phyloP scores from a whole-genome alignment of 2,329 filamentous ascomycete species.

The Verticillium klebahnii region DNA sequence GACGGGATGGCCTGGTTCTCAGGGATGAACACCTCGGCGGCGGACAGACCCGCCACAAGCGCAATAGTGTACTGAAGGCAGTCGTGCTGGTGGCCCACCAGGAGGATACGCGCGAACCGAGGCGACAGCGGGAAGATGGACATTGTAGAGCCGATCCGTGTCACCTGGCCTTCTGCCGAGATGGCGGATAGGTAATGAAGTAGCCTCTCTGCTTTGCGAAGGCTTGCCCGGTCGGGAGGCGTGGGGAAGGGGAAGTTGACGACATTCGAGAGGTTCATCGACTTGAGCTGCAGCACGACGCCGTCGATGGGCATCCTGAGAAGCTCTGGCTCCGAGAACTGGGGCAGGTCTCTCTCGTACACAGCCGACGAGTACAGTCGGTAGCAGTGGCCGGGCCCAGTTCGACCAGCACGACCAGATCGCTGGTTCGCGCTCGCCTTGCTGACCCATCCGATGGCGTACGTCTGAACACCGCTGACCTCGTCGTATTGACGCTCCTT shows the following conservation, averaged over 20 bases:
- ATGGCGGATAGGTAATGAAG: constrained; percentile 83
- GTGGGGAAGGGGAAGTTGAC: constrained; percentile 96
- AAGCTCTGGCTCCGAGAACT: constrained; percentile 86
- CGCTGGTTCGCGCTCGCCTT: constrained; percentile 93
- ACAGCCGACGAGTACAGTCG: constrained; percentile 90
- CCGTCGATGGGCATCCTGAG: constrained; percentile 88
- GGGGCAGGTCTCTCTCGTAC: constrained; percentile 81
- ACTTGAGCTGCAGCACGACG: constrained; percentile 88
- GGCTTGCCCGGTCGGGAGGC: constrained; percentile 69
- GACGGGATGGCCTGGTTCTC: constrained; percentile 70
- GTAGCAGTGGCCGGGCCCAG: constrained; percentile 94
- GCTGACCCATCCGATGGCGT: constrained; percentile 94
- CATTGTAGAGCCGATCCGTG: constrained; percentile 73
- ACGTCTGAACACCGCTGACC: constrained; percentile 89
- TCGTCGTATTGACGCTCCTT: constrained; percentile 90
- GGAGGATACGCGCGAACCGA: constrained; percentile 85
- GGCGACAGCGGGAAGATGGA: constrained; percentile 87
- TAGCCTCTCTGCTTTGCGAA: constrained; percentile 81
- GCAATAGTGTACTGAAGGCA: constrained; percentile 84
- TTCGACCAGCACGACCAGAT: constrained; percentile 90
- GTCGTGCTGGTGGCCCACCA: constrained; percentile 77
- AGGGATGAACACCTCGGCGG: constrained; percentile 81
- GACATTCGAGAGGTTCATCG: constrained; percentile 86
- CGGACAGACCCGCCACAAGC: constrained; percentile 81
- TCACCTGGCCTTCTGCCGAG: constrained; percentile 66